Conservation (phyloP, 2,329 filamentous ascomycete species). For the Alternaria viburni region DNA sequence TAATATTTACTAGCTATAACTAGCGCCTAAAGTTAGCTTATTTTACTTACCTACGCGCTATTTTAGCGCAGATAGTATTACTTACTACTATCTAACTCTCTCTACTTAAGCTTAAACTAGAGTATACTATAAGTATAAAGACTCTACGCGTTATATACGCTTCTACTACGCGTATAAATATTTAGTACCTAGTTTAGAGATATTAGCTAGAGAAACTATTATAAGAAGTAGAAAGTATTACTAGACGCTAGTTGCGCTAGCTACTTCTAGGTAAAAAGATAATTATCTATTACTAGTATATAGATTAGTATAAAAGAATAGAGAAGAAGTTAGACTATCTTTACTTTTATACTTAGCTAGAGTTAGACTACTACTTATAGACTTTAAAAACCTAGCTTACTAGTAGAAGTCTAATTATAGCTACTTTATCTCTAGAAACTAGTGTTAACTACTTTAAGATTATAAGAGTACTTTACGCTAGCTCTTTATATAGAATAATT, state of each 20-base stretch:
- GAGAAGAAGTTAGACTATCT: constrained; percentile 8
- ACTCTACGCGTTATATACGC: too few relatives aligned
- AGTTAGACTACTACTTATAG: too few relatives aligned
- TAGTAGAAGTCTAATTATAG: constrained; percentile 20
- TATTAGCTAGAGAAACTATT: too few relatives aligned
- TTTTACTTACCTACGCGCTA: constrained; percentile 15
- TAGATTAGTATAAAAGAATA: constrained; percentile 13
- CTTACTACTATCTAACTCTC: constrained; percentile 8
- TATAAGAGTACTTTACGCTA: not conserved
- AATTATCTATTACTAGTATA: constrained; percentile 23
- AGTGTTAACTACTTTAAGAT: constrained; percentile 26
- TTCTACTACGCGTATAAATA: too few relatives aligned
- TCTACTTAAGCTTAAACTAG: too few relatives aligned
- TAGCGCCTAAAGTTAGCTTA: constrained; percentile 16
- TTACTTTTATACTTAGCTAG: constrained; percentile 14
- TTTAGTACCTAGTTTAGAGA: too few relatives aligned
- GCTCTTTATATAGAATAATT: constrained; percentile 12
- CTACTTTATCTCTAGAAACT: constrained; percentile 21
- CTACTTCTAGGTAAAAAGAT: constrained; percentile 10
- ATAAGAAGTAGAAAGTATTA: too few relatives aligned
- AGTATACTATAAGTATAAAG: too few relatives aligned
- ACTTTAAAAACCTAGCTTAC: too few relatives aligned
- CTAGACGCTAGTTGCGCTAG: not conserved
- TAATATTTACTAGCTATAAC: constrained; percentile 16
- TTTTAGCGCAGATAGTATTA: constrained; percentile 14